Evolutionary conservation across 2,329 filamentous ascomycete species (phyloP), one percentile per base, ranked within the genome.

Genomic region (Alternaria sp.): DNA sequence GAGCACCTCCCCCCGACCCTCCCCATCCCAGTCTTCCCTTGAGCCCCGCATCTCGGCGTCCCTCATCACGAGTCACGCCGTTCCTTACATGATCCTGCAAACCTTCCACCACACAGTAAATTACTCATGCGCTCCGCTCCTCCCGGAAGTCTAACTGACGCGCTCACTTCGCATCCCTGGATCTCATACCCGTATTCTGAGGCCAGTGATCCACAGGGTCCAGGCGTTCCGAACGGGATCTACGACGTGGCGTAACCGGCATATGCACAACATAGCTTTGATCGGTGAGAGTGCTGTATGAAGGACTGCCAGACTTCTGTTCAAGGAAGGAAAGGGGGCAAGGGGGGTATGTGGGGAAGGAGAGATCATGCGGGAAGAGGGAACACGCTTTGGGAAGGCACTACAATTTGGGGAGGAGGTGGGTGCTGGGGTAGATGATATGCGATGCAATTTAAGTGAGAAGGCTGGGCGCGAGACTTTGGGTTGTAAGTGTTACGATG

Each of bases 401-500:
- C 18, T 40, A 9, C 36, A 4, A 40, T 36, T 16, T 36, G 32
- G 14, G 32, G 14, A 14, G 14, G 32, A 36, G 12, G 14, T 36
- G 14, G 11, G 18, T 40, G 36, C 7, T 18, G 10, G 36, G 36
- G 8, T 10, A 16, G 3, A 40, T 20, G 36, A 20, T 16, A 20
- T 36, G 32, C 32, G 12, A 14, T 36, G 32, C 32, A 6, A 16
- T 36, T 36, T 14, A 36, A 14, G 14, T 36, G 32, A 36, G 14
- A 36, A 36, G 32, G 32, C 14, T 36, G 36, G n/a, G n/a, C 14
- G 36, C 36, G 3, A n/a, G 6, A n/a, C n/a, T 40, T 25, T 25
- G 11, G 12, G 20, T 25, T 28, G 22, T n/a, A 4, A 16, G 27
- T 53, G 45, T 67, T 28, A 72, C 18, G 61, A 69, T 14, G 61